phyloP scores from a whole-genome alignment of 441 rosid genomes.

The Biscutella laevigata region DNA sequence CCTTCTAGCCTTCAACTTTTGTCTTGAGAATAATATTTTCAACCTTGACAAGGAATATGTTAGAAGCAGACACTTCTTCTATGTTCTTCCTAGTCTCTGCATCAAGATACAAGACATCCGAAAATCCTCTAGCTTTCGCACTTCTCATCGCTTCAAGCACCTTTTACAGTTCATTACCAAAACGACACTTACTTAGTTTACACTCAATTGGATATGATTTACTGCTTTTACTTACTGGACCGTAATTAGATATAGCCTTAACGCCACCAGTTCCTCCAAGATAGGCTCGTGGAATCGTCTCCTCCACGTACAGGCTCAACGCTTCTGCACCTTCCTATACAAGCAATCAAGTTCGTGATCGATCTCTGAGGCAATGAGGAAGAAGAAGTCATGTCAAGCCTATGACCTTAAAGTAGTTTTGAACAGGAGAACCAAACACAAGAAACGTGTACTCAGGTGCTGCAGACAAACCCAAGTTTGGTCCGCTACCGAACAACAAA shows the following conservation, averaged over 20 bases:
- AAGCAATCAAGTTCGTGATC: conserved; percentile 9
- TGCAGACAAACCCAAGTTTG: conserved; percentile 38
- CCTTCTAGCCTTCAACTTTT: background rate
- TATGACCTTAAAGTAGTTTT: conserved; percentile 39
- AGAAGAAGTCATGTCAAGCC: background rate
- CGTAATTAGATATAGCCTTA: conserved; percentile 60
- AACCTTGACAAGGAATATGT: conserved; percentile 70
- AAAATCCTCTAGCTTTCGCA: conserved; percentile 71
- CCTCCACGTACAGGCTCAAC: conserved; percentile 51
- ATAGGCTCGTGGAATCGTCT: conserved; percentile 53
- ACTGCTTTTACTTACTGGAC: conserved; percentile 39
- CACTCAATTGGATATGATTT: no score
- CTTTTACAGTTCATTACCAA: conserved; percentile 23
- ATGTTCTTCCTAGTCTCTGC: conserved; percentile 44
- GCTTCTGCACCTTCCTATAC: conserved; percentile 38
- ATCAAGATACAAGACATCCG: conserved; percentile 75
- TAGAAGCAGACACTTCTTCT: conserved; percentile 82
- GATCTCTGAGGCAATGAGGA: background rate
- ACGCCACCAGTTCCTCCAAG: conserved; percentile 74
- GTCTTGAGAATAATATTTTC: background rate
- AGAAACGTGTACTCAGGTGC: conserved; percentile 51
- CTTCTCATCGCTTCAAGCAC: conserved; percentile 48
- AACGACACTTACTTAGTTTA: background rate
- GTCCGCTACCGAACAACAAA: conserved; percentile 52
- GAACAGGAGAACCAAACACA: conserved; percentile 52